Evolutionary conservation across 164 flowering plant genomes (phyloP).

Genomic region (Kalanchoe fedtschenkoi): DNA sequence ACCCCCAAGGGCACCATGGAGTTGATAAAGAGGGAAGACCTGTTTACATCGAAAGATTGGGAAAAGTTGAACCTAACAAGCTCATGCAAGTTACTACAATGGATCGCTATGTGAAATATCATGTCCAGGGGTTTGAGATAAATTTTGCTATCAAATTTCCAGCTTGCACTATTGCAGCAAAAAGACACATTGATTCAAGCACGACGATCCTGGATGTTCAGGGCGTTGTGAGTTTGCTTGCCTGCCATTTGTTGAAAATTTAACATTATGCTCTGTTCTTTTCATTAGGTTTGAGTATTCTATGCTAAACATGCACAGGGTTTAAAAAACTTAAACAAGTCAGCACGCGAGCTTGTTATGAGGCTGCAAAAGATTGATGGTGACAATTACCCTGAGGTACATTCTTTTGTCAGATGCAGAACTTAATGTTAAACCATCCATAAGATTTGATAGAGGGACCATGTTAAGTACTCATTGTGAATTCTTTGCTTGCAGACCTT

Average conservation of each 20-base stretch:
- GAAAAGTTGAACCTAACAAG: slow-evolving; percentile 60
- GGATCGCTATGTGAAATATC: slow-evolving; percentile 63
- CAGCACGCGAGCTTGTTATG: slow-evolving; percentile 64
- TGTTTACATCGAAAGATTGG: slow-evolving; percentile 61
- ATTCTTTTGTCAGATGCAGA: neutral
- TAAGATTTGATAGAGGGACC: neutral
- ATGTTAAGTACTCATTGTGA: neutral
- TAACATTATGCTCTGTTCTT: neutral
- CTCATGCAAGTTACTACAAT: slow-evolving; percentile 68
- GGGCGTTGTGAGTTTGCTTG: slow-evolving; percentile 46
- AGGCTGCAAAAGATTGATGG: slow-evolving; percentile 85
- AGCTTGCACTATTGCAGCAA: slow-evolving; percentile 62
- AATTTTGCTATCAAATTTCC: slow-evolving; percentile 56
- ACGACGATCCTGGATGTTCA: slow-evolving; percentile 72
- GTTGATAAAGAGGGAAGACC: slow-evolving; percentile 76
- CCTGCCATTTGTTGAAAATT: neutral
- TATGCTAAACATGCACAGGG: slow-evolving; percentile 18
- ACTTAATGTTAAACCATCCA: neutral
- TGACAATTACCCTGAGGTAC: slow-evolving; percentile 89
- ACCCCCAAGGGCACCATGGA: slow-evolving; percentile 71
- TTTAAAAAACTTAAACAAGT: slow-evolving; percentile 53
- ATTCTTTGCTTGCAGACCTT: slow-evolving; percentile 48
- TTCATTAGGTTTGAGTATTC: neutral
- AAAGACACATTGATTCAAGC: slow-evolving; percentile 68
- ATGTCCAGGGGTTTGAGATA: slow-evolving; percentile 59